phyloP scores from a whole-genome alignment of 257 asterid species.

The Gentiana macrophylla region DNA sequence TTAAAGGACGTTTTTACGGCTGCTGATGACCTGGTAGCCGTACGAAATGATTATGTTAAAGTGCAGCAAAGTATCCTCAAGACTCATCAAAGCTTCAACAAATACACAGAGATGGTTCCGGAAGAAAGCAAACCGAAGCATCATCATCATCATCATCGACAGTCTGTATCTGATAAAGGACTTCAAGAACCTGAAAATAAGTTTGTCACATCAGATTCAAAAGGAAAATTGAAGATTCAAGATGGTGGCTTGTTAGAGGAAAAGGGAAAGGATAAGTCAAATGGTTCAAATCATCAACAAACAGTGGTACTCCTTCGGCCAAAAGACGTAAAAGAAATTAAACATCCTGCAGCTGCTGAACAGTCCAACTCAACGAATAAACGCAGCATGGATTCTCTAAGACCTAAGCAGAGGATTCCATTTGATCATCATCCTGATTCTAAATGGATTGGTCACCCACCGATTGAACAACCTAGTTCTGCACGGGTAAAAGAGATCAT shows the following conservation, averaged over 20 bases:
- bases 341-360: neutral
- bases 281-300: neutral
- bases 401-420: no score
- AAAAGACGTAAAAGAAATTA: conserved; percentile 1
- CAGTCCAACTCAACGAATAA: conserved; percentile 1
- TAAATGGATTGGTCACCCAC: conserved; percentile 2
- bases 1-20: conserved; percentile 18
- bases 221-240: conserved; percentile 5
- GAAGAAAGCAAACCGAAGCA: no score
- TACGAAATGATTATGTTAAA: conserved; percentile 15
- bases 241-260: conserved; percentile 2
- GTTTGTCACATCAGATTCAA: neutral
- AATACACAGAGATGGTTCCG: neutral
- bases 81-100: conserved; percentile 19
- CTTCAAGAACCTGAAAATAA: neutral
- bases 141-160: no score
- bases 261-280: neutral
- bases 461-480: conserved; percentile 15
- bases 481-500: conserved; percentile 6
- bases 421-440: conserved; percentile 7
- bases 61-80: conserved; percentile 17
- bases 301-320: conserved; percentile 5
- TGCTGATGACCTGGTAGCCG: conserved; percentile 15
- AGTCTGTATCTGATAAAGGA: no score
- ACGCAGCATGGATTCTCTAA: neutral